Base-by-base conservation (phyloP, 495 filamentous ascomycete species). In the Aspergillus saccharolyticus region DNA sequence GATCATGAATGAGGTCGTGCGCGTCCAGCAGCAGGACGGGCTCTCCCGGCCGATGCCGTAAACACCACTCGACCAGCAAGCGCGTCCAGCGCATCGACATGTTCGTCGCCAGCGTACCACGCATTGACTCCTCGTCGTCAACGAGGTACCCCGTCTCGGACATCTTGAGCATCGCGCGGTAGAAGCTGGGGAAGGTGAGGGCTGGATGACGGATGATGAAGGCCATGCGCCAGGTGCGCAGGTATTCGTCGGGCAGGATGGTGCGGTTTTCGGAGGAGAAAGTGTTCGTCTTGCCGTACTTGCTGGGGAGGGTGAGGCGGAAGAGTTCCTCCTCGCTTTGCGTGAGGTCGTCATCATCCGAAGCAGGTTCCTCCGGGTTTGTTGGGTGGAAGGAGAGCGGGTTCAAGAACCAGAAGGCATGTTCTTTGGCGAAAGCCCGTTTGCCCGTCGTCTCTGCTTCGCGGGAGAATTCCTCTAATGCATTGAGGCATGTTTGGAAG, bases 1-100 rank as follows among this genome's bases (percentile, higher is more conserved):
- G 74, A 1, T 64, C 57, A 7, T 64, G 58, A 24, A 76, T 78
- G n/a, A 77, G 59, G 53, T 80, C 77, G 58, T 80, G 66, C 9
- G 77, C 77, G 52, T 80, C 77, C 16, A 80, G 59, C 1, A 80
- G 54, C 8, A 74, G 44, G 1, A 74, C 74, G 12, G 53, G 44
- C 42, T 55, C 60, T 3, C 53, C 53, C 33, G 52, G 20, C 33
- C 25, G 33, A 49, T 69, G 58, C 20, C 63, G 56, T 19, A 58
- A 7, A 61, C 66, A 70, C 56, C 70, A 78, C 18, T 75, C 72
- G 46, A 72, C 72, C 20, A 78, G 54, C 22, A 52, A 16, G 4
- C 73, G 65, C 5, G 63, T 57, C 65, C 71, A 78, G 19, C 61
- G 67, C 56, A 75, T 44, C 17, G 68, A 68, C 58, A 69, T 63